A percentile compares a stretch with the other conserved stretches of the same genome.
phyloP scores from a whole-genome alignment of 2,329 filamentous ascomycete species.

The Cladosporium halotolerans region DNA sequence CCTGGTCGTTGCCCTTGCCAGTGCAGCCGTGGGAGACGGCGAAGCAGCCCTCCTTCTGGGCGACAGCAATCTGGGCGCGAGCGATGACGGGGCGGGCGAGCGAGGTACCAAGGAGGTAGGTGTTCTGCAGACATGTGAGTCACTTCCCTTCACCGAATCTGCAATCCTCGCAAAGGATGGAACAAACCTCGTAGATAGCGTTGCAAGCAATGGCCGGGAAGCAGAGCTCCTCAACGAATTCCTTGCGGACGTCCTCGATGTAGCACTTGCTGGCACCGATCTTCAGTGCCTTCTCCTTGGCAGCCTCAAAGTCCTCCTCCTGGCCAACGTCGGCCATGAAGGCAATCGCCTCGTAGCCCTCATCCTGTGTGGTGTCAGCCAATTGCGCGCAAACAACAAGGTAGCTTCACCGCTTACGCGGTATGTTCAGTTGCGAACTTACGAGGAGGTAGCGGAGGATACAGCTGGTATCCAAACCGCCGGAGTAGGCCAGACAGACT shows the following conservation, averaged over 20 bases:
- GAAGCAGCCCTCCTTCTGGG: slow-evolving; percentile 55
- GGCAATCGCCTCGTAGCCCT: slow-evolving; percentile 58
- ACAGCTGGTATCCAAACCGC: slow-evolving; percentile 55
- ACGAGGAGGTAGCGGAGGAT: slow-evolving; percentile 43
- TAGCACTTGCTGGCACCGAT: slow-evolving; percentile 62
- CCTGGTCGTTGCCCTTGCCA: slow-evolving; percentile 60
- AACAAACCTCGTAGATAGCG: slow-evolving; percentile 42
- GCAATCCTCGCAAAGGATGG: background rate
- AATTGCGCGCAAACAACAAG: background rate
- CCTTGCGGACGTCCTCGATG: slow-evolving; percentile 57
- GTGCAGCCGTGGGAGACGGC: slow-evolving; percentile 50
- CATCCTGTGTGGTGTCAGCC: slow-evolving; percentile 33
- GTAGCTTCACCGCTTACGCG: background rate
- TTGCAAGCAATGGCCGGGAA: slow-evolving; percentile 73
- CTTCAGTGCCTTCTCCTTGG: slow-evolving; percentile 64
- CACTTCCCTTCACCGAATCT: background rate
- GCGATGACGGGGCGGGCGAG: slow-evolving; percentile 67
- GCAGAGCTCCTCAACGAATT: slow-evolving; percentile 73
- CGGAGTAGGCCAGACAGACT: slow-evolving; percentile 46
- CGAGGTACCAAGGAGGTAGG: slow-evolving; percentile 51
- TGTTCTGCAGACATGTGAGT: slow-evolving; percentile 36
- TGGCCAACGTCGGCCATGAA: slow-evolving; percentile 61
- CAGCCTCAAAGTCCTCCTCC: slow-evolving; percentile 64
- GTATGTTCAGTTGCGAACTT: slow-evolving; percentile 13
- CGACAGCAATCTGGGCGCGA: slow-evolving; percentile 58